Evolutionary conservation across 345 rosid species (phyloP), one percentile per base, ranked within the genome.

Genomic region (Eucalyptus sp.): DNA sequence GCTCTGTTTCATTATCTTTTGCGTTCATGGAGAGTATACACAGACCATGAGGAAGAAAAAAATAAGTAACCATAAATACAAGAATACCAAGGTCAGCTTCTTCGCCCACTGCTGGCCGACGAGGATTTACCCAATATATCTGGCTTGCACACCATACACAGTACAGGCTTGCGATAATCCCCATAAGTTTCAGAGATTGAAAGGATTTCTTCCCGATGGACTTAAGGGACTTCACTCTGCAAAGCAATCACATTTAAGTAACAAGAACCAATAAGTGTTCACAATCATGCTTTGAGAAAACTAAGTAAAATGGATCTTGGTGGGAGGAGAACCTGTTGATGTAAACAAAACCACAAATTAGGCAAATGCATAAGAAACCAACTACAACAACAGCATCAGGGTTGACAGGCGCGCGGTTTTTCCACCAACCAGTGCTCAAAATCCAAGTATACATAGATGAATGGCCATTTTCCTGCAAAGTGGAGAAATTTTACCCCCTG

Each of bases 371-470:
- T 80, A 94, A 91, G 86, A 93, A 89, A 80, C 95, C 94, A 27
- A 93, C 91, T 24, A 95, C 94, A n/a, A 93, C 9, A 50, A 94
- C 96, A 85, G 96, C 94, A 89, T 95, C 96, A 54, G 94, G 94
- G 92, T 94, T 95, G 89, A 94, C 88, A 41, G 94, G 94, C 60
- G 97, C 96, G 24, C 91, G 92, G 76, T 88, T 87, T 89, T 93
- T 91, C 97, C 96, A 95, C 97, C 97, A 94, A 46, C 97, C 96
- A 25, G 96, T 95, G 93, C 96, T 93, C 90, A 94, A 88, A 89
- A 95, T 93, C 96, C 97, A 95, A 46, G 92, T 90, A 91, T 94
- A 95, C 93, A 91, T 91, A 33, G 93, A 80, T 27, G 95, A 94
- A 44, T 92, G 94, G 5, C 97, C 97, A 81, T 95, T 93, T 91